A percentile compares a stretch with the other conserved stretches of the same genome.
These are phyloP conservation scores for Saccharomycopsis sp. DNA, from an alignment of 805 yeast species.

Conservation along the genomic window DNA sequence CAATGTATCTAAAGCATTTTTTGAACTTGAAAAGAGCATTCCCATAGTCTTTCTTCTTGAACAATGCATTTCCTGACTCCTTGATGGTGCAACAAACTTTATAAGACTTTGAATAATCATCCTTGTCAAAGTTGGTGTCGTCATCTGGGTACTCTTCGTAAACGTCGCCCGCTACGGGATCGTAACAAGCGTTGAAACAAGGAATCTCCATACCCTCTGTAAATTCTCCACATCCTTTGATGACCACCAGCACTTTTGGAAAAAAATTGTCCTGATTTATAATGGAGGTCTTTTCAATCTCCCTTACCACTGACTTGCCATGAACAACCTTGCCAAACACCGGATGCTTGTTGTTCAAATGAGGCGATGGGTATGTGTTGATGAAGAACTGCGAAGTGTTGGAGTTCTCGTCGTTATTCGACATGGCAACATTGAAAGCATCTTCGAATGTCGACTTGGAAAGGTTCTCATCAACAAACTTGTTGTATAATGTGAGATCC, in stretches of 20 bases:
- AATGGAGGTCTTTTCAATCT: slow-evolving; percentile 44
- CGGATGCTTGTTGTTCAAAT: slow-evolving; percentile 65
- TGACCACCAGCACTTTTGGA: slow-evolving; percentile 35
- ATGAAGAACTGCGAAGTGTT: slow-evolving; percentile 67
- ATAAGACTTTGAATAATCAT: slow-evolving; percentile 43
- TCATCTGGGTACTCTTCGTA: slow-evolving; percentile 78
- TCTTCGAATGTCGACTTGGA: slow-evolving; percentile 31
- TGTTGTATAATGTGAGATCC: slow-evolving; percentile 27
- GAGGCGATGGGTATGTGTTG: slow-evolving; percentile 60
- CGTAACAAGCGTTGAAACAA: slow-evolving; percentile 52
- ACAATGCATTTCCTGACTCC: slow-evolving; percentile 54
- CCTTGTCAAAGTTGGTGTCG: slow-evolving; percentile 48
- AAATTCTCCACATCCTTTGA: slow-evolving; percentile 60
- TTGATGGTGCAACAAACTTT: slow-evolving; percentile 49
- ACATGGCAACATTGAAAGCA: slow-evolving; percentile 53
- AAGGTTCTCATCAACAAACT: slow-evolving; percentile 52
- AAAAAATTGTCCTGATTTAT: slow-evolving; percentile 33
- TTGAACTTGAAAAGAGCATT: slow-evolving; percentile 55
- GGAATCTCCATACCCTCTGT: slow-evolving; percentile 43
- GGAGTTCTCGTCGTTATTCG: slow-evolving; percentile 44
- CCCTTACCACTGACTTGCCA: slow-evolving; percentile 64
- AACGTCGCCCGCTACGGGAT: slow-evolving; percentile 53
- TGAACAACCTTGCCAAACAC: slow-evolving; percentile 63
- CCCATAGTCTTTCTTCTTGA: slow-evolving; percentile 40
- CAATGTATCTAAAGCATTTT: slow-evolving; percentile 59